A percentile compares a stretch with the other conserved stretches of the same genome.
Conservation (phyloP, 495 filamentous ascomycete genomes). For the Rostrohypoxylon terebratum region DNA sequence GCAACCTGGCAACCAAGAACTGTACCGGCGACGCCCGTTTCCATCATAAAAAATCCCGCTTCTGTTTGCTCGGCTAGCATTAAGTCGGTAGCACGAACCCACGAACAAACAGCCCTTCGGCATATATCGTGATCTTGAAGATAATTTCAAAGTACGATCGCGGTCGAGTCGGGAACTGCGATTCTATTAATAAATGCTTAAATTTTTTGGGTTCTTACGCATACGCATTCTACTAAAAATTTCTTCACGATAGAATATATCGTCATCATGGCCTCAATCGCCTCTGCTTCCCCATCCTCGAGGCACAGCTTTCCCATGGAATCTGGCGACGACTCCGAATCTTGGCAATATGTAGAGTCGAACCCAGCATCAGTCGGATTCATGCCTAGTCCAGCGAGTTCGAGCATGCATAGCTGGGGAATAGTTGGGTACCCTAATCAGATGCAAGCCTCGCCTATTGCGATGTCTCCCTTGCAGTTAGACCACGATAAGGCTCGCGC, state of each 20-base stretch:
- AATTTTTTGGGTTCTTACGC: conserved; percentile 21
- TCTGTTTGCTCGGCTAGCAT: conserved; percentile 41
- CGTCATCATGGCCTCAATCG: conserved; percentile 44
- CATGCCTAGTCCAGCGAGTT: conserved; percentile 57
- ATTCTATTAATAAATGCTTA: conserved; percentile 38
- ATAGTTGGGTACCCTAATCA: conserved; percentile 51
- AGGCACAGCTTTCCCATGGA: conserved; percentile 42
- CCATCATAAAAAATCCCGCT: neutral
- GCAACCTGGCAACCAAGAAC: conserved; percentile 19
- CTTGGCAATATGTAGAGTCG: conserved; percentile 48
- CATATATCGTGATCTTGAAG: conserved; percentile 17
- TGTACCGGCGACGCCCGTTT: conserved; percentile 26
- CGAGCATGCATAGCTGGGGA: conserved; percentile 57
- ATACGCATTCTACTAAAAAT: conserved; percentile 12
- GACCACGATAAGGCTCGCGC: conserved; percentile 33
- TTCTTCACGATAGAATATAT: conserved; percentile 15
- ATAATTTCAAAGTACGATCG: conserved; percentile 12
- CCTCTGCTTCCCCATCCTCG: conserved; percentile 45
- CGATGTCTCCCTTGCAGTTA: conserved; percentile 44
- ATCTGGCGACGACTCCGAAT: conserved; percentile 49
- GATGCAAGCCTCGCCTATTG: conserved; percentile 41
- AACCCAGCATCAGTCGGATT: conserved; percentile 50
- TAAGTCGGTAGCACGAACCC: conserved; percentile 31
- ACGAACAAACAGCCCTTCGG: conserved; percentile 33
- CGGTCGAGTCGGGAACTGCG: neutral